These are phyloP conservation scores for Nemania sp. DNA, from an alignment of 2,329 filamentous ascomycete genomes.

Conservation along the genomic window DNA sequence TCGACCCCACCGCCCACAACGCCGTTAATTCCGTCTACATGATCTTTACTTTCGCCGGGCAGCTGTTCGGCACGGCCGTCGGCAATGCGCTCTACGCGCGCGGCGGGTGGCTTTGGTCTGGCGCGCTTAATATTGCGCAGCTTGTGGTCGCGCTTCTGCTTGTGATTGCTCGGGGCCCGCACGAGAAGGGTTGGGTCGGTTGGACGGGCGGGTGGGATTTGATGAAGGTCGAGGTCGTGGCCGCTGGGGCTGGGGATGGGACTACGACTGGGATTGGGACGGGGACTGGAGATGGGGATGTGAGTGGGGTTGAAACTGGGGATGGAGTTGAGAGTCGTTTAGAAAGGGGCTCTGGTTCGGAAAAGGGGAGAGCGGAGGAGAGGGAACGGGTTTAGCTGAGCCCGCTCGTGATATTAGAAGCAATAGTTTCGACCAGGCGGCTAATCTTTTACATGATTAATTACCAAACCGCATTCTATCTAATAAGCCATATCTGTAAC, in stretches of 20 bases:
- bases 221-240: neutral
- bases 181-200: conserved; percentile 41
- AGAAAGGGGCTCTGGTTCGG: too few relatives aligned
- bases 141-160: conserved; percentile 35
- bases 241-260: too few relatives aligned
- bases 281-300: neutral
- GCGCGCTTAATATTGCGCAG: conserved; percentile 40
- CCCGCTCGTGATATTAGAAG: too few relatives aligned
- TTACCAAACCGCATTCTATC: too few relatives aligned
- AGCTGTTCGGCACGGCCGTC: conserved; percentile 41
- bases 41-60: conserved; percentile 42
- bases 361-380: too few relatives aligned
- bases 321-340: neutral
- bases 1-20: conserved; percentile 41
- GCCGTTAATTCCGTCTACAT: conserved; percentile 46
- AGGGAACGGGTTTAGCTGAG: too few relatives aligned
- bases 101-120: conserved; percentile 40
- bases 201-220: conserved; percentile 42
- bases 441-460: too few relatives aligned
- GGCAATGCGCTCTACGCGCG: conserved; percentile 41
- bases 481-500: too few relatives aligned
- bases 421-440: too few relatives aligned
- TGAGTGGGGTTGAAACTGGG: neutral
- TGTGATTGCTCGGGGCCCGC: conserved; percentile 34
- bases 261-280: neutral